Conservation (phyloP, 331 rosid species). For the Malus hybrid region DNA sequence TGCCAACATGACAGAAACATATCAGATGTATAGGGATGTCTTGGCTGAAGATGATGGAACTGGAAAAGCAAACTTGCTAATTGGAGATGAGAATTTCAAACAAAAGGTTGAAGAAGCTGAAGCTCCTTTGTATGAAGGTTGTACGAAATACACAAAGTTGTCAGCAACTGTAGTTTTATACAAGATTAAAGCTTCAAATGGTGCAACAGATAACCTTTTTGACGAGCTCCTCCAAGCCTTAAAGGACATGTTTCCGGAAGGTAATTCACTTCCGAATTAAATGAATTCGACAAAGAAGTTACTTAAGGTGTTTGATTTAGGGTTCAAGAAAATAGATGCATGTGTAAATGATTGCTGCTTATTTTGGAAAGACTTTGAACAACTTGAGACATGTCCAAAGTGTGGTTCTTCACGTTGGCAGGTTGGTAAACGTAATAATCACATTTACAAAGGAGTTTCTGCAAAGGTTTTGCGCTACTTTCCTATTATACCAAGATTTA, state of each 20-base stretch:
- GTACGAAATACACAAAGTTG: too few relatives aligned
- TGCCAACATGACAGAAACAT: too few relatives aligned
- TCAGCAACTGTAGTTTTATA: not conserved
- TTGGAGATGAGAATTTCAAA: too few relatives aligned
- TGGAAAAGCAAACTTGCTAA: too few relatives aligned
- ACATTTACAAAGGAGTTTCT: not conserved
- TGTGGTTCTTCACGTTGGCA: not conserved
- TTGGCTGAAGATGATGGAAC: too few relatives aligned
- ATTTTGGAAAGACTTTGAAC: not conserved
- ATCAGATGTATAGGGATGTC: too few relatives aligned
- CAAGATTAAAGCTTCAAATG: not conserved
- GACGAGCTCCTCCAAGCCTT: not conserved
- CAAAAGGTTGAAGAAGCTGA: too few relatives aligned
- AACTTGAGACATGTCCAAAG: not conserved
- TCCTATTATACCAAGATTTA: not conserved
- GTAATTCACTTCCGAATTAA: not conserved
- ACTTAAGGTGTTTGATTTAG: not conserved
- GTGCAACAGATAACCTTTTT: not conserved
- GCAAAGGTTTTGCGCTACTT: not conserved
- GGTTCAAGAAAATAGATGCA: not conserved
- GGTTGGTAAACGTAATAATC: not conserved
- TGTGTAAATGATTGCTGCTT: not conserved
- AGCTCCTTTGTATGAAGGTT: too few relatives aligned
- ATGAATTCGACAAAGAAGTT: not conserved
- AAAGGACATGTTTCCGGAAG: not conserved